Evolutionary conservation across 768 basidiomycete genomes (phyloP), one percentile per base, ranked within the genome.

Genomic region (Paxillus rubicundulus): DNA sequence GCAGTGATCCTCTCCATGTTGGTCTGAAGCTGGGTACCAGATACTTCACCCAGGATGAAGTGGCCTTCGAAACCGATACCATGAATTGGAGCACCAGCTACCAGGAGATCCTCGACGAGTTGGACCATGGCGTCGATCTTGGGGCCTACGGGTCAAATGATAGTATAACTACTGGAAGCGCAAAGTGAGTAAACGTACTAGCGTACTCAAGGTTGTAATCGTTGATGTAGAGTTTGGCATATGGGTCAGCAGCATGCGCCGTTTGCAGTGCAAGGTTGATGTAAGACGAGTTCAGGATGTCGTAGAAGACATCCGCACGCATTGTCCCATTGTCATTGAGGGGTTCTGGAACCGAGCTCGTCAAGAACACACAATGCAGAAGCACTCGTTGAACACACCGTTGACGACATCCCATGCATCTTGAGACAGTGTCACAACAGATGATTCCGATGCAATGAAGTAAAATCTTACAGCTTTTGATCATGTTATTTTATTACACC

Each of bases 51-150:
- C 24, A 85, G 77, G 59, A 82, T 79, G 55, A 85, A 71, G 64
- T 86, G 85, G 46, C 72, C 68, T 68, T 85, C 79, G 49, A 84
- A 72, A 50, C 85, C 85, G 42, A 87, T 70, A 37, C 82, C 84
- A 60, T 85, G 78, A 58, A 86, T 71, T 5, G 84, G 83, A 1
- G 74, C 74, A 20, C 75, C 77, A 24, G 71, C 68, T 0, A 70
- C 67, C 54, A 78, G 61, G 45, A 85, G 77, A 17, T 70, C 64
- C 50, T 75, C 70, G 18, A 82, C 76, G 47, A 85, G 77, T 54
- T 75, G 76, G 55, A 75, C 66, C 73, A 84, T 77, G 17, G 79
- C 76, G 39, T 81, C 79, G 14, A 81, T 62, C 40, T 63, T 62
- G 16, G 53, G 40, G 6, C 61, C 61, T 57, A 37, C 1, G 30